Conservation (phyloP, 306 rosid genomes). For the Vigna radiata region DNA sequence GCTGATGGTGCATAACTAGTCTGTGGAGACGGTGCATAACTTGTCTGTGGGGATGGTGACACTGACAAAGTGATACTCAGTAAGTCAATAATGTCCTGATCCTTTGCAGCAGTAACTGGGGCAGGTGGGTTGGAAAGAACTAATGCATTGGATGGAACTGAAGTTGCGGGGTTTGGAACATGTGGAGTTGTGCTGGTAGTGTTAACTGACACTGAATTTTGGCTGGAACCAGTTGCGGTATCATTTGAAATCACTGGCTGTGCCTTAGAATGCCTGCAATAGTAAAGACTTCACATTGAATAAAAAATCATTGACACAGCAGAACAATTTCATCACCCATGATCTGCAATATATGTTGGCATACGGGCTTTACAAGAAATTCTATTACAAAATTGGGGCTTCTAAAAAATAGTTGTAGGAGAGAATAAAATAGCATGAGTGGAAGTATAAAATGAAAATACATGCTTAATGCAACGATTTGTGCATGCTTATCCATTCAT, state of each 20-base stretch:
- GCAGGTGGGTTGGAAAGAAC: conserved; percentile 72
- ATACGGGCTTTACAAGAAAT: conserved; percentile 13
- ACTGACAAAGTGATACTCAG: conserved; percentile 79
- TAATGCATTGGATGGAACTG: conserved; percentile 66
- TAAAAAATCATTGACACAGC: conserved; percentile 18
- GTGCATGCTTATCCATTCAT: not conserved
- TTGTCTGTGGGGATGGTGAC: conserved; percentile 51
- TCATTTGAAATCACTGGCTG: conserved; percentile 53
- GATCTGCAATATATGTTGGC: conserved; percentile 15
- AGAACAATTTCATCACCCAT: conserved; percentile 16
- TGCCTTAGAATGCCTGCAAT: conserved; percentile 81
- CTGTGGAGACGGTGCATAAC: conserved; percentile 52
- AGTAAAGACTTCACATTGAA: conserved; percentile 35
- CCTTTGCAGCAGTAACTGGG: conserved; percentile 59
- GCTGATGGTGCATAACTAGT: conserved; percentile 46
- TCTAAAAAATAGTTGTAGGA: conserved; percentile 17
- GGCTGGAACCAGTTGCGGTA: conserved; percentile 52
- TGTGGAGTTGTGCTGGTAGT: conserved; percentile 47
- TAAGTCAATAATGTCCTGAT: conserved; percentile 91
- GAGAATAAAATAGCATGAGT: conserved; percentile 6
- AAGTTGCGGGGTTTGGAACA: conserved; percentile 47
- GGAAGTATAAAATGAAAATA: not conserved
- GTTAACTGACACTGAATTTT: conserved; percentile 48
- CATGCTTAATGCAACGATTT: conserved; percentile 17
- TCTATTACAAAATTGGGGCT: conserved; percentile 6